phyloP scores from a whole-genome alignment of 768 basidiomycete species.

The Russula emetica region DNA sequence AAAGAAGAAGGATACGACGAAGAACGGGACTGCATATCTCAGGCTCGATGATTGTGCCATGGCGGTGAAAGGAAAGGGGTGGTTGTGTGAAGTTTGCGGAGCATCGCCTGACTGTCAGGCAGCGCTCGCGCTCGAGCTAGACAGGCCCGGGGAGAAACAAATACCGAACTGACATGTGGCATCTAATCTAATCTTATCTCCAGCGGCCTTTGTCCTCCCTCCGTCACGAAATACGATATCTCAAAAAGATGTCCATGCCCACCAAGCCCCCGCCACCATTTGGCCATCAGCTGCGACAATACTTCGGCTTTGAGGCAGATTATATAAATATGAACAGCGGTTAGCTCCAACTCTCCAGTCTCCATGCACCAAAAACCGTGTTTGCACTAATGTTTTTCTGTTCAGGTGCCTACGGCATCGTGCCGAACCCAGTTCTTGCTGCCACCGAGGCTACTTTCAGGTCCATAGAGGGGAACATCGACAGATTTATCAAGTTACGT shows the following conservation, averaged over 20 bases:
- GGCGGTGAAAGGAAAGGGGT: background rate
- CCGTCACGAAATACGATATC: no score
- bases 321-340: slow-evolving; percentile 68
- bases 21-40: slow-evolving; percentile 34
- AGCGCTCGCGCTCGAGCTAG: background rate
- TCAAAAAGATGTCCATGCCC: background rate
- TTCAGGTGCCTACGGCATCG: slow-evolving; percentile 56
- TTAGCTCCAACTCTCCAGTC: slow-evolving; percentile 30
- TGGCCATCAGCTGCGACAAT: slow-evolving; percentile 51
- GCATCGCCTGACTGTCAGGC: background rate
- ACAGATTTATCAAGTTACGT: slow-evolving; percentile 47
- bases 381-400: background rate
- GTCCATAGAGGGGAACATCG: slow-evolving; percentile 51
- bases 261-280: slow-evolving; percentile 43
- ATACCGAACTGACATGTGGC: background rate
- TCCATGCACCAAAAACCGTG: background rate
- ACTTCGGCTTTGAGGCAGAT: slow-evolving; percentile 52
- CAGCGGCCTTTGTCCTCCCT: no score
- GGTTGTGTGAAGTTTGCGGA: background rate
- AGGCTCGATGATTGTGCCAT: slow-evolving; percentile 20
- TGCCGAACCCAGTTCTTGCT: slow-evolving; percentile 49
- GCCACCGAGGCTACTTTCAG: slow-evolving; percentile 42
- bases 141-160: background rate
- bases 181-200: background rate
- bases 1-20: slow-evolving; percentile 42